These are phyloP conservation scores for Fraxinus ornus DNA, from an alignment of 305 asterid species.

Conservation along the genomic window DNA sequence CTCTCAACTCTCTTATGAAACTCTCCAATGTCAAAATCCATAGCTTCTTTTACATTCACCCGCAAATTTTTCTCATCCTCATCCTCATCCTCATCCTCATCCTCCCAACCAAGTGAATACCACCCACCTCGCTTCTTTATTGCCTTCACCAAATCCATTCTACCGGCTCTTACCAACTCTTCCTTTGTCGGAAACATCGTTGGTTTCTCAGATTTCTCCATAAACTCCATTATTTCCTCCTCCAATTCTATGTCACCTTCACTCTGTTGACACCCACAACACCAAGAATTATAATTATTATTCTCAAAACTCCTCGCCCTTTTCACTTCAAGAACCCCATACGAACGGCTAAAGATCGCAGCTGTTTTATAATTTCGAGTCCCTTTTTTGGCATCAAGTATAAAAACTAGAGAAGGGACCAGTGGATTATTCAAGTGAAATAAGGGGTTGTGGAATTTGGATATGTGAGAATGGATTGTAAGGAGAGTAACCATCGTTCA, in stretches of 20 bases:
- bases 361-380: conserved; percentile 9
- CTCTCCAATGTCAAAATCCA: conserved; percentile 48
- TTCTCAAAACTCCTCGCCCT: conserved; percentile 18
- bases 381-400: conserved; percentile 21
- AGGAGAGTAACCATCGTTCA: conserved; percentile 63
- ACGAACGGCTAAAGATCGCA: background rate
- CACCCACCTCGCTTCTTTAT: conserved; percentile 76
- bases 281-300: conserved; percentile 30
- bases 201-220: conserved; percentile 78
- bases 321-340: conserved; percentile 32
- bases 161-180: conserved; percentile 67
- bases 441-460: conserved; percentile 21
- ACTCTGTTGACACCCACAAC: conserved; percentile 42
- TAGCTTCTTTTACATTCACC: conserved; percentile 12
- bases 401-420: conserved; percentile 18
- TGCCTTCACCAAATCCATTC: conserved; percentile 75
- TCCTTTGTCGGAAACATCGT: conserved; percentile 62
- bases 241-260: conserved; percentile 72
- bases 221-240: conserved; percentile 69
- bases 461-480: conserved; percentile 22
- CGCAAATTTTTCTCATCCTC: conserved; percentile 25
- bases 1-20: conserved; percentile 45
- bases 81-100: background rate
- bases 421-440: conserved; percentile 27
- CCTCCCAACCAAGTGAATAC: conserved; percentile 82